Conservation (phyloP, 2,329 filamentous ascomycete genomes). For the Drechslera avenae region DNA sequence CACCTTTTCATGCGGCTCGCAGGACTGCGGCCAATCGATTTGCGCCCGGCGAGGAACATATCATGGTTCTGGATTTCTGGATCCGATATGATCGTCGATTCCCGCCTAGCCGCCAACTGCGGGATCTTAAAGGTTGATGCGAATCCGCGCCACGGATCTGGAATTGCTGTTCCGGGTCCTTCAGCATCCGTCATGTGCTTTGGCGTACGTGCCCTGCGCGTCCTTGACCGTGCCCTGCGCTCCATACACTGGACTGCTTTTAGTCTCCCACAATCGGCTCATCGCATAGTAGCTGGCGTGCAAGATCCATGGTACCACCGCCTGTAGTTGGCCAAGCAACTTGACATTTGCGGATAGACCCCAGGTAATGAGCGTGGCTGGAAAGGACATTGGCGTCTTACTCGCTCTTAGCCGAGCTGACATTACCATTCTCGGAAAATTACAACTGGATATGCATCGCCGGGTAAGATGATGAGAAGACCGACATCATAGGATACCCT, state of each 20-base stretch:
- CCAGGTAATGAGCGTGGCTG: neutral
- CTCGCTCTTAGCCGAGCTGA: neutral
- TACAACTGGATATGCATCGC: too few relatives aligned
- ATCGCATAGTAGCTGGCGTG: neutral
- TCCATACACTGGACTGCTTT: neutral
- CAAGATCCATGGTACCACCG: neutral
- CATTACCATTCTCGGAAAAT: neutral
- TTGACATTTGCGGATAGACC: neutral
- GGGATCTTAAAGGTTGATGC: conserved; percentile 13
- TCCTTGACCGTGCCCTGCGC: neutral
- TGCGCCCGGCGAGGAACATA: neutral
- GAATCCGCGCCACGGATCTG: conserved; percentile 9
- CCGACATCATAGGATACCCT: too few relatives aligned
- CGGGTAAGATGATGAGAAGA: too few relatives aligned
- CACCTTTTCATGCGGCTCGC: neutral
- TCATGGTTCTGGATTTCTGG: neutral
- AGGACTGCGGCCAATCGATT: conserved; percentile 9
- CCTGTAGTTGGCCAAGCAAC: neutral
- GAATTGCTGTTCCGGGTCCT: conserved; percentile 5
- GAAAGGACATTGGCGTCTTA: neutral
- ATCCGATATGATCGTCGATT: conserved; percentile 12
- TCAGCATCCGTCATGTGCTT: neutral
- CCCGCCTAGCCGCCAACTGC: conserved; percentile 17
- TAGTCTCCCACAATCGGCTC: neutral
- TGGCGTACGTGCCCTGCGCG: neutral